phyloP scores from a whole-genome alignment of 2,329 filamentous ascomycete species.

The Cadophora luteo-olivacea region DNA sequence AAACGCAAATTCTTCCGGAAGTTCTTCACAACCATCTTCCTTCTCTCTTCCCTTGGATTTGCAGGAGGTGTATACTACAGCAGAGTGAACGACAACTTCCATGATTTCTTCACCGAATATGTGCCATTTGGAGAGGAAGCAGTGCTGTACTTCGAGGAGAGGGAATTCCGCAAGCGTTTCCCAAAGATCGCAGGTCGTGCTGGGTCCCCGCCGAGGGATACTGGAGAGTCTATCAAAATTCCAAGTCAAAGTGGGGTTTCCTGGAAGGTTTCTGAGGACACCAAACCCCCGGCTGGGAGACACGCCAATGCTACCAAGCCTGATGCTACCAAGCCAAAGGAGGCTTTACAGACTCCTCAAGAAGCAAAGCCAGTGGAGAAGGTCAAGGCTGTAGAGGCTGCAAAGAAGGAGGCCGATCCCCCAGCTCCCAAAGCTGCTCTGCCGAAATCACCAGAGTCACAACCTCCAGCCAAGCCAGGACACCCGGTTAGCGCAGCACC shows the following conservation, averaged over 20 bases:
- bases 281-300: constrained; percentile 57
- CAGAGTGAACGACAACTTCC: constrained; percentile 94
- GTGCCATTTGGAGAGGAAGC: constrained; percentile 93
- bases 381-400: constrained; percentile 45
- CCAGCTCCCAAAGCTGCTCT: constrained; percentile 32
- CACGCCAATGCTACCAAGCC: constrained; percentile 62
- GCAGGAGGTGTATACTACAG: constrained; percentile 92
- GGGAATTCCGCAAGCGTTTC: constrained; percentile 90
- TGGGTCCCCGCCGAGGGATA: constrained; percentile 50
- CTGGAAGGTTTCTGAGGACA: constrained; percentile 74
- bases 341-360: constrained; percentile 41
- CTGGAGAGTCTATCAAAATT: constrained; percentile 78
- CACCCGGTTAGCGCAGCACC: constrained; percentile 26
- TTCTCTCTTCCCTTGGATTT: constrained; percentile 81
- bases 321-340: constrained; percentile 35
- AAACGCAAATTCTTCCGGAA: constrained; percentile 75
- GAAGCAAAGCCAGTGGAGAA: constrained; percentile 39
- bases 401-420: constrained; percentile 45
- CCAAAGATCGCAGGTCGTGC: constrained; percentile 52
- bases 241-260: constrained; percentile 85
- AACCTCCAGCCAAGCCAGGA: constrained; percentile 29
- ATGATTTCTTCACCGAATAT: constrained; percentile 99
- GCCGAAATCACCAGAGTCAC: constrained; percentile 37
- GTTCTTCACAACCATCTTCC: constrained; percentile 75
- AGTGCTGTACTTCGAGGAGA: constrained; percentile 94